Conservation (phyloP, 495 filamentous ascomycete species). For the Margaritispora aquatica region DNA sequence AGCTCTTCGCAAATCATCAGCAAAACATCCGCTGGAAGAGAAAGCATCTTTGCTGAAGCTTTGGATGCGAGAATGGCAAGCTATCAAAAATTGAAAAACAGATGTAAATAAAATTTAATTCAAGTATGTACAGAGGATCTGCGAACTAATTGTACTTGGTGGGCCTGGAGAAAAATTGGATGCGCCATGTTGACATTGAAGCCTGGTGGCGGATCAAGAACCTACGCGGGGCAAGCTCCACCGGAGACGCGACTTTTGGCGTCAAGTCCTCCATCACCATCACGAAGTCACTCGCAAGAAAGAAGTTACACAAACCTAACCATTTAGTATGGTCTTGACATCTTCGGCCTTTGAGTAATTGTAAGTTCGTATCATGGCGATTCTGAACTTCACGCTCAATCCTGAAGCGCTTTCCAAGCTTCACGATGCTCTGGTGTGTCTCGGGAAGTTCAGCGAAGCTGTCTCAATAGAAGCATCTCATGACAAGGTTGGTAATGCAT, state of each 20-base stretch:
- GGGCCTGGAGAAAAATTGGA: not conserved
- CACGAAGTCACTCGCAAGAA: not conserved
- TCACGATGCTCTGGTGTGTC: slow-evolving; percentile 79
- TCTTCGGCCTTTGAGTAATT: not conserved
- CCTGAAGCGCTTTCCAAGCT: slow-evolving; percentile 67
- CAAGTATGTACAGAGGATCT: no score
- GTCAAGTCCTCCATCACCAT: not conserved
- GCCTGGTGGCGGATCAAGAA: not conserved
- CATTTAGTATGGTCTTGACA: no score
- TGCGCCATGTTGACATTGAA: not conserved
- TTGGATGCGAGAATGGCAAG: not conserved
- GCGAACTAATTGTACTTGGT: no score
- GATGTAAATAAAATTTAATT: no score
- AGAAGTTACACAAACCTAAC: no score
- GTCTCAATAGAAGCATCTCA: slow-evolving; percentile 79
- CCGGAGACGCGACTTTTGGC: not conserved
- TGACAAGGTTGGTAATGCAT: slow-evolving; percentile 50
- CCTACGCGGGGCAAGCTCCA: not conserved
- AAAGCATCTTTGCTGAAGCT: slow-evolving; percentile 3
- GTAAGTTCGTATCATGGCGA: slow-evolving; percentile 45
- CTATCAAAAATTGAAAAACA: no score
- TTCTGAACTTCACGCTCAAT: slow-evolving; percentile 71
- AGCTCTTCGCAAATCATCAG: slow-evolving; percentile 52
- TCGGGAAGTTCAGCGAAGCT: slow-evolving; percentile 87
- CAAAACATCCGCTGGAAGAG: slow-evolving; percentile 53